These are phyloP conservation scores for Ceratopteris richardii DNA, from an alignment of 75 land plant genomes.

Conservation along the genomic window DNA sequence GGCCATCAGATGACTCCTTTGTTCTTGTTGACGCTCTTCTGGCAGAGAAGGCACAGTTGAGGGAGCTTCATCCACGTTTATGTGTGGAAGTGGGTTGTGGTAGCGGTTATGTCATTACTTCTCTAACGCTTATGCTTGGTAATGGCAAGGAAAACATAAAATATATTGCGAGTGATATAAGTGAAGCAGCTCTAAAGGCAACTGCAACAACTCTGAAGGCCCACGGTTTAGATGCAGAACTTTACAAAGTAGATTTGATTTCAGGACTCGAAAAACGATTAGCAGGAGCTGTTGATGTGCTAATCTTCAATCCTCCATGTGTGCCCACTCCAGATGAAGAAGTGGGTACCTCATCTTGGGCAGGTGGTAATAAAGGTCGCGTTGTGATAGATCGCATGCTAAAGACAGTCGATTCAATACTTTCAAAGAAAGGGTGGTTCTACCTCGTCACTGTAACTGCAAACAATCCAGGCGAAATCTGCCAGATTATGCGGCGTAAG, in stretches of 20 bases:
- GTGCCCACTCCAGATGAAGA: constrained; percentile 95
- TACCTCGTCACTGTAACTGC: constrained; percentile 75
- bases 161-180: constrained; percentile 83
- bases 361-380: constrained; percentile 90
- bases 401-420: constrained; percentile 48
- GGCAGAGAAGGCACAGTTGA: constrained; percentile 59
- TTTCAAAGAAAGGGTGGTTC: constrained; percentile 79
- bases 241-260: constrained; percentile 57
- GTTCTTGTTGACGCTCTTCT: constrained; percentile 89
- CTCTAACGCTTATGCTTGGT: constrained; percentile 69
- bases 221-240: constrained; percentile 75
- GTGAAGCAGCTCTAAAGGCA: constrained; percentile 53
- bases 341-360: constrained; percentile 89
- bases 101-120: constrained; percentile 97
- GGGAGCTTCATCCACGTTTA: constrained; percentile 49
- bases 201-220: constrained; percentile 58
- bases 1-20: constrained; percentile 62
- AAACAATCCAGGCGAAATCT: constrained; percentile 75
- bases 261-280: constrained; percentile 64
- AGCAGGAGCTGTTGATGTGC: constrained; percentile 66
- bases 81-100: constrained; percentile 93
- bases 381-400: constrained; percentile 76
- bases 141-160: constrained; percentile 29
- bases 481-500: constrained; percentile 63
- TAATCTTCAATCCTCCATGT: constrained; percentile 94